Evolutionary conservation across 768 basidiomycete species (phyloP).

Genomic region (Mycena epipterygia): DNA sequence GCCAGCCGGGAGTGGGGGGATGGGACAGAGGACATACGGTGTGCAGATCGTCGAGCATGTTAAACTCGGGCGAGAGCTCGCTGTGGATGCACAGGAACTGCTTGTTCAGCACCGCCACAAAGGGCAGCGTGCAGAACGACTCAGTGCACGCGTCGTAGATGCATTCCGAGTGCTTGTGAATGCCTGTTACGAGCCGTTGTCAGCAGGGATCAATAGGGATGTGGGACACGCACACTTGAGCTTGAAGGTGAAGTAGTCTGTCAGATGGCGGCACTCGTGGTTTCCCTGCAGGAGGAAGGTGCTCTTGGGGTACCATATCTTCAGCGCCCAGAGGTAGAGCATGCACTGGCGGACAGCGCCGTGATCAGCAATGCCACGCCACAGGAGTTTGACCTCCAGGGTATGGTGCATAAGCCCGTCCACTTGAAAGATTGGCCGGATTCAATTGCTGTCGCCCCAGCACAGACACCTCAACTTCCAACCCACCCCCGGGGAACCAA

Average conservation of each 20-base stretch:
- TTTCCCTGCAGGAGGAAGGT: conserved; percentile 97
- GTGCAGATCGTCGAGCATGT: conserved; percentile 97
- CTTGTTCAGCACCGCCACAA: conserved; percentile 99
- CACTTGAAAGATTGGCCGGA: too few relatives aligned
- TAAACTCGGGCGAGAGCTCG: conserved; percentile 96
- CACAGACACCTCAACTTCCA: too few relatives aligned
- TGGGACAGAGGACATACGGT: conserved; percentile 67
- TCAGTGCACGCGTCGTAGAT: conserved; percentile 99
- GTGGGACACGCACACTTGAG: conserved; percentile 90
- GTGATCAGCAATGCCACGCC: too few relatives aligned
- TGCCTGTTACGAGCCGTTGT: conserved; percentile 66
- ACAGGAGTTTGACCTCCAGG: too few relatives aligned
- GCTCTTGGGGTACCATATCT: too few relatives aligned
- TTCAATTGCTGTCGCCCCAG: too few relatives aligned
- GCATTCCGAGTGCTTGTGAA: conserved; percentile 98
- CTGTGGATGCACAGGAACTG: too few relatives aligned
- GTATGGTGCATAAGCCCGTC: too few relatives aligned
- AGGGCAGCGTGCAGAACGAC: conserved; percentile 94
- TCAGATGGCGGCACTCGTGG: conserved; percentile 98
- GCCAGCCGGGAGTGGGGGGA: too few relatives aligned
- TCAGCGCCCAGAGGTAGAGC: too few relatives aligned
- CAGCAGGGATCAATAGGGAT: conserved; percentile 12
- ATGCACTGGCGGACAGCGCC: too few relatives aligned
- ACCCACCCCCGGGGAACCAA: too few relatives aligned
- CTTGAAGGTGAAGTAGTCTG: conserved; percentile 99